These are phyloP conservation scores for Trametes cubensis DNA, from an alignment of 768 basidiomycete species.

Conservation along the genomic window DNA sequence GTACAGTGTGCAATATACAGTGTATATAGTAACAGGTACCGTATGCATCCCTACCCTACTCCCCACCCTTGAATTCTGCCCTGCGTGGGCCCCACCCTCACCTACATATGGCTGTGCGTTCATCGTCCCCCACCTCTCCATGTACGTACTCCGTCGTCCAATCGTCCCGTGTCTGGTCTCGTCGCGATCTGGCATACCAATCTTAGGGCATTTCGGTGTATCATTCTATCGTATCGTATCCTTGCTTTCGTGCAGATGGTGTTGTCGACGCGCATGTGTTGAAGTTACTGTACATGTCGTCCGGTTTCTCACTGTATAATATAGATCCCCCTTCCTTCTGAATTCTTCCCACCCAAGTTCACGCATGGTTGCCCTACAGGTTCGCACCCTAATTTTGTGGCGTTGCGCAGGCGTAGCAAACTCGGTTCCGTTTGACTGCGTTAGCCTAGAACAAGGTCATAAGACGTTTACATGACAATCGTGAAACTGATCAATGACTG, in stretches of 20 bases:
- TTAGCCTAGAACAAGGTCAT: not conserved
- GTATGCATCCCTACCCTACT: slow-evolving; percentile 6
- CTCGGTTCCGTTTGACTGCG: not conserved
- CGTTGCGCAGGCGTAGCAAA: too few relatives aligned
- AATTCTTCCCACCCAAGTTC: too few relatives aligned
- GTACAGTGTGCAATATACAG: slow-evolving; percentile 6
- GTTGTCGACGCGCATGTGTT: slow-evolving; percentile 6
- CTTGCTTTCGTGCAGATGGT: slow-evolving; percentile 16
- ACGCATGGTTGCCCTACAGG: too few relatives aligned
- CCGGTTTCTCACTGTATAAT: slow-evolving; percentile 7
- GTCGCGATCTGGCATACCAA: slow-evolving; percentile 12
- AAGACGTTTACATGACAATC: too few relatives aligned
- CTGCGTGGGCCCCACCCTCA: not conserved
- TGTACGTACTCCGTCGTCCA: not conserved
- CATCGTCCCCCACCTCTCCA: not conserved
- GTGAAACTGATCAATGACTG: too few relatives aligned
- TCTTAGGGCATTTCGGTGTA: slow-evolving; percentile 18
- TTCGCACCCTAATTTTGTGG: too few relatives aligned
- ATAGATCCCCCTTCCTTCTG: slow-evolving; percentile 1
- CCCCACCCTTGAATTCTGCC: not conserved
- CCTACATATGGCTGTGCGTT: not conserved
- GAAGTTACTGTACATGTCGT: slow-evolving; percentile 1
- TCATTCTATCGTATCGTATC: slow-evolving; percentile 9
- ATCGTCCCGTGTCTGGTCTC: not conserved
- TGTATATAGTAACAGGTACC: slow-evolving; percentile 6